These are phyloP conservation scores for Martiniozyma abietophila DNA, from an alignment of 805 yeast species.

Conservation along the genomic window DNA sequence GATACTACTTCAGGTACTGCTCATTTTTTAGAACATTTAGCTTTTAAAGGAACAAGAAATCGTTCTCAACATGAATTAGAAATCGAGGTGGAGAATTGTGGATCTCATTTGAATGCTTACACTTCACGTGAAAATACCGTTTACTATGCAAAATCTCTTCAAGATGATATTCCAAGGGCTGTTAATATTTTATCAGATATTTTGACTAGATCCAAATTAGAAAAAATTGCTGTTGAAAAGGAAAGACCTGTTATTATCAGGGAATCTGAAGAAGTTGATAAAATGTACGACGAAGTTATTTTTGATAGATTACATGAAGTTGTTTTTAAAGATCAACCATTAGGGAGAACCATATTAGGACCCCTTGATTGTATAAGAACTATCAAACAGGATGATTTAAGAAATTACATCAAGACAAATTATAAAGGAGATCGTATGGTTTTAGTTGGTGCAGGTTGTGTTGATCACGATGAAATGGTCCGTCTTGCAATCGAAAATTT, in stretches of 20 bases:
- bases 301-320: slow-evolving; percentile 94
- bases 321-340: slow-evolving; percentile 81
- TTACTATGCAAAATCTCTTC: slow-evolving; percentile 83
- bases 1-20: slow-evolving; percentile 88
- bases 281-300: slow-evolving; percentile 96
- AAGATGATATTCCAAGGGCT: slow-evolving; percentile 71
- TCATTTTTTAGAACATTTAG: slow-evolving; percentile 92
- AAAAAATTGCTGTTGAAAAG: slow-evolving; percentile 78
- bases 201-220: slow-evolving; percentile 76
- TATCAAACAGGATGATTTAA: slow-evolving; percentile 67
- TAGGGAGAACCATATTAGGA: slow-evolving; percentile 94
- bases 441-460: slow-evolving; percentile 92
- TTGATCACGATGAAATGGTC: slow-evolving; percentile 79
- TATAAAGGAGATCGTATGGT: slow-evolving; percentile 98
- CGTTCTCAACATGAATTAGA: slow-evolving; percentile 80
- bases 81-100: slow-evolving; percentile 89
- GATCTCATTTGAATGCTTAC: slow-evolving; percentile 97
- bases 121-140: slow-evolving; percentile 97
- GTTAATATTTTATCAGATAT: slow-evolving; percentile 87
- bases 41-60: slow-evolving; percentile 85
- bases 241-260: slow-evolving; percentile 95
- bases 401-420: slow-evolving; percentile 70
- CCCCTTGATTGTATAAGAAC: slow-evolving; percentile 83
- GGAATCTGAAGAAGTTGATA: slow-evolving; percentile 96
- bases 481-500: slow-evolving; percentile 66